Evolutionary conservation across 2,329 filamentous ascomycete species (phyloP), one percentile per base, ranked within the genome.

Genomic region (Periconia sp.): DNA sequence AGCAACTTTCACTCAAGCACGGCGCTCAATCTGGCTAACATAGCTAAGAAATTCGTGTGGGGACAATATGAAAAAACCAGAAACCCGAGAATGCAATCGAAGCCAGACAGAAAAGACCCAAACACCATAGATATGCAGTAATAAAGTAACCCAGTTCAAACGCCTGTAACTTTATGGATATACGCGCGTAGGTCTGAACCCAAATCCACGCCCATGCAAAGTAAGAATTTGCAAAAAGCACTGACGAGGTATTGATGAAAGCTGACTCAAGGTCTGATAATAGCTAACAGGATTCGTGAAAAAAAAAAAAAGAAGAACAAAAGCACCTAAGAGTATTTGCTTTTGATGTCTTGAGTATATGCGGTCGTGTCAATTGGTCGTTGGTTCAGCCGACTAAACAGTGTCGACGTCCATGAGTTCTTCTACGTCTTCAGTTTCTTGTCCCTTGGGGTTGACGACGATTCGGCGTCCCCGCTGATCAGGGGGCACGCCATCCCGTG

Each of bases 381-480:
- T 43, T 12, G 30, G 26, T 26, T 5, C 13, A 19, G 19, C 17
- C 24, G 31, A 19, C 50, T 56, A 65, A 18, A 52, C 52, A 36
- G 62, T 45, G 29, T 66, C 61, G 17, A 32, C 55, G 32, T 68
- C 64, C 25, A 63, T 46, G 17, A 61, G 46, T 15, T 70, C 67
- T 12, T 59, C 56, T 13, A 67, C 42, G 31, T 71, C 68, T 36
- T 70, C 63, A 8, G 65, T 63, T 41, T 70, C 68, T 26, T 65
- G 60, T 32, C 68, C 68, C 40, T 59, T 62, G 6, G 50, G 40
- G 36, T 80, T 73, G 39, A 80, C 78, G 6, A 79, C 76, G 42
- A 92, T 91, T 33, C 92, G 85, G 56, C 83, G 84, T 30, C 92
- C 92, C 31, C 92, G 83, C 57, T 92, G 83, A 52, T 87, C 84